Evolutionary conservation across 805 yeast genomes (phyloP).

Genomic region (Yarrowia keelungensis): DNA sequence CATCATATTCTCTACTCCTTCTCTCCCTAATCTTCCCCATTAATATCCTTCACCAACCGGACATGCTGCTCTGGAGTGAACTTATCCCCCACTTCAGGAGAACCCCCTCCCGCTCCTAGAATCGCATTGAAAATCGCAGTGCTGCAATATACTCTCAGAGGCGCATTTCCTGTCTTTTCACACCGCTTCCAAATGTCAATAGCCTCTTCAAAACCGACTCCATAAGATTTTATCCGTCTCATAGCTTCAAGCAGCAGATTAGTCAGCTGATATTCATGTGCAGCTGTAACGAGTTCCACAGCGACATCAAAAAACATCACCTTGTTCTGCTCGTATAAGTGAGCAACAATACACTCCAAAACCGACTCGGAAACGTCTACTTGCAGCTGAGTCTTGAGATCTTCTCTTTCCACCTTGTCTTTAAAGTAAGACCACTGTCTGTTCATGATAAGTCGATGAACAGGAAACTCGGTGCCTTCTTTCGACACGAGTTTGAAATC

Average conservation of each 20-base stretch:
- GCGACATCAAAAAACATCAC: neutral
- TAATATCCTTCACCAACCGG: no score
- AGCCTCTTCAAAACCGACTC: neutral
- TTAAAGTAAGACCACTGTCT: neutral
- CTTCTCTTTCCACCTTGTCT: neutral
- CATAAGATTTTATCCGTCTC: neutral
- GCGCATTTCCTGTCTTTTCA: neutral
- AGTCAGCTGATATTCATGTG: neutral
- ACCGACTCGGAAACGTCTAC: neutral
- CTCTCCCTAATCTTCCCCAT: no score
- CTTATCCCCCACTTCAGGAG: neutral
- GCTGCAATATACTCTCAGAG: neutral
- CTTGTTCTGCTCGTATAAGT: neutral
- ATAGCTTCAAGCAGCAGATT: neutral
- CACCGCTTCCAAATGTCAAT: neutral
- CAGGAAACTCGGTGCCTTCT: neutral
- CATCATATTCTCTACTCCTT: no score
- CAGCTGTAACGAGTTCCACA: neutral
- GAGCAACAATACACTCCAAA: neutral
- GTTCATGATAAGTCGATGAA: neutral
- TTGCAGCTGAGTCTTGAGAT: neutral
- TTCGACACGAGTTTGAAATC: neutral
- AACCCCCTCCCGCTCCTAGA: no score
- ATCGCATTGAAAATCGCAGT: neutral
- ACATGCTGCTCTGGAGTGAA: neutral